Base-by-base conservation (phyloP, 2,329 filamentous ascomycete genomes). In the Didymella keratinophila region DNA sequence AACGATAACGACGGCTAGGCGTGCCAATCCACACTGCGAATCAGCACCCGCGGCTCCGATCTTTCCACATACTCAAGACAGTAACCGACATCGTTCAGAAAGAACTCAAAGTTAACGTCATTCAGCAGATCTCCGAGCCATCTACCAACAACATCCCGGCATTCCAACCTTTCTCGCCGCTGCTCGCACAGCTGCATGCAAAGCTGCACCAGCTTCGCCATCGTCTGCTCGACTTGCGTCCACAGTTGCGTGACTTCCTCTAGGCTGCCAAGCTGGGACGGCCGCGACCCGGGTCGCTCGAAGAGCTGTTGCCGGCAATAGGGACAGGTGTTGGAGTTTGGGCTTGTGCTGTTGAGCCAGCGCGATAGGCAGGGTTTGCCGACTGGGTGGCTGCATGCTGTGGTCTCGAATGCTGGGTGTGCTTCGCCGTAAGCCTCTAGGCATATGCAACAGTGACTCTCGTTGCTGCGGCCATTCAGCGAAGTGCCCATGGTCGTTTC, bases 281-380 rank as follows among this genome's bases (percentile, higher is more conserved):
- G 61, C 5, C 20, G 56, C 16, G 51, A 53, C 1, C 42, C 23
- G 10, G 59, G 59, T 39, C 45, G 58, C 50, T 53, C 37, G 34
- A 60, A 66, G 4, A 64, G 28, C 8, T 25, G n/a, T 9, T 42
- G 28, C 3, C 62, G 64, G 45, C 64, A 66, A 28, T 58, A 49
- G 0, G 64, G 64, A 20, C 64, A 66, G 2, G 49, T 32, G 25
- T 61, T 66, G 5, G 60, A 56, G 25, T 61, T 64, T 9, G 23
- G 21, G 0, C 52, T 18, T 21, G 56, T 60, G n/a, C 59, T 46
- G 34, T 66, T 66, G 5, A 64, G 42, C 64, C 62, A 64, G 0
- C 12, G 47, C 1, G 52, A 18, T 10, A 66, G 42, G 23, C 64
- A 66, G 7, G 41, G 20, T 47, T 56, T 60, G 9, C 64, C 62